Conservation (phyloP, 2,329 filamentous ascomycete species). For the Ophiocordyceps sinensis region DNA sequence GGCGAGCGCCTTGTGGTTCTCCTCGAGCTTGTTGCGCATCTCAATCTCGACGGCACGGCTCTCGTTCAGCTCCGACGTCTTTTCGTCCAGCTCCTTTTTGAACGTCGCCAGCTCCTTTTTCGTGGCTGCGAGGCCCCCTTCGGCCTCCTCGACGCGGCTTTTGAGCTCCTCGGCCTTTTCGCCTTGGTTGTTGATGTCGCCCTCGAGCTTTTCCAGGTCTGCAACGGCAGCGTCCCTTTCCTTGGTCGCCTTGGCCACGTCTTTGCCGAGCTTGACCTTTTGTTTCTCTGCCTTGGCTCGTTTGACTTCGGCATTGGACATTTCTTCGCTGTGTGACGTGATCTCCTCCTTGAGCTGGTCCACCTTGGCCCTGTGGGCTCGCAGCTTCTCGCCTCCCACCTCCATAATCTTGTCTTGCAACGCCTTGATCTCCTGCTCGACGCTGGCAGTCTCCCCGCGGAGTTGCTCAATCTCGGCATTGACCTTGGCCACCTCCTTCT, state of each 20-base stretch:
- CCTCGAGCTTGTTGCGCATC: slow-evolving; percentile 95
- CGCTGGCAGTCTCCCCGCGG: slow-evolving; percentile 69
- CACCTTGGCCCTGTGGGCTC: slow-evolving; percentile 80
- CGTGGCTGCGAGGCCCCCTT: slow-evolving; percentile 62
- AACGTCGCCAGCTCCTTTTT: slow-evolving; percentile 66
- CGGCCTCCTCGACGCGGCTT: slow-evolving; percentile 64
- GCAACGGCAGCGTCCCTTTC: slow-evolving; percentile 59
- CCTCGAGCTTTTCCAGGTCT: slow-evolving; percentile 66
- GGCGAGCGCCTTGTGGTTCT: slow-evolving; percentile 75
- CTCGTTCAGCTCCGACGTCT: slow-evolving; percentile 73
- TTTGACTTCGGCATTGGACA: slow-evolving; percentile 73
- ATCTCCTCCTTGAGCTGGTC: slow-evolving; percentile 82
- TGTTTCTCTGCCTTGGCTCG: slow-evolving; percentile 93
- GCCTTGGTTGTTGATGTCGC: slow-evolving; percentile 64
- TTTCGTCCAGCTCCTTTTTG: slow-evolving; percentile 78
- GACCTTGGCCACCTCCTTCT: slow-evolving; percentile 63
- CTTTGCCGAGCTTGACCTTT: slow-evolving; percentile 72
- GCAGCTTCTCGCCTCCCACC: slow-evolving; percentile 83
- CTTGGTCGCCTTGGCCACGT: slow-evolving; percentile 60
- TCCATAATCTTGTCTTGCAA: slow-evolving; percentile 98
- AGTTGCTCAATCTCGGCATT: slow-evolving; percentile 69
- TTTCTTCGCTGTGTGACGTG: slow-evolving; percentile 61
- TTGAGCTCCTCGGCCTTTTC: slow-evolving; percentile 60
- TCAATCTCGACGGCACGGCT: slow-evolving; percentile 86
- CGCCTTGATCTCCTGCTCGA: slow-evolving; percentile 84